Evolutionary conservation across 306 rosid genomes (phyloP).

Genomic region (Neltuma alba): DNA sequence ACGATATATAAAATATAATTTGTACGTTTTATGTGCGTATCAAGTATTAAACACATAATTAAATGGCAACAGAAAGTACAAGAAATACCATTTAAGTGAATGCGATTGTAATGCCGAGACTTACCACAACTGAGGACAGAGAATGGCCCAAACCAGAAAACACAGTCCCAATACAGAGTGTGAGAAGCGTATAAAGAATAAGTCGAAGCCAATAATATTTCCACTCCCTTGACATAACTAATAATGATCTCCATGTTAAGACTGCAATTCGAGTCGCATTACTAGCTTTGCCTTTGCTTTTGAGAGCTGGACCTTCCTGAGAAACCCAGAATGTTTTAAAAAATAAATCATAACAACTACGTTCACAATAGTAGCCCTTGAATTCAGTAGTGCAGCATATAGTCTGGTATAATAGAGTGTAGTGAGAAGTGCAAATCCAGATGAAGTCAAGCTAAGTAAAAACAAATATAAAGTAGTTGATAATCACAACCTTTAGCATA

Average conservation of each 20-base stretch:
- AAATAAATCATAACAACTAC: constrained; percentile 11
- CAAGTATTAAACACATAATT: constrained; percentile 16
- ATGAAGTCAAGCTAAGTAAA: background rate
- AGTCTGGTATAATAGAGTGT: background rate
- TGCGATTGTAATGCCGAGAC: constrained; percentile 31
- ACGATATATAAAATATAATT: constrained; percentile 2
- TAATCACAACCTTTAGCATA: background rate
- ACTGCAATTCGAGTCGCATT: constrained; percentile 80
- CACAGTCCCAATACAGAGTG: constrained; percentile 83
- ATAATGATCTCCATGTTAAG: constrained; percentile 92
- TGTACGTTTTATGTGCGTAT: constrained; percentile 1
- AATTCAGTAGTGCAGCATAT: constrained; percentile 4
- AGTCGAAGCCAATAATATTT: constrained; percentile 98
- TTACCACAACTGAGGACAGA: constrained; percentile 90
- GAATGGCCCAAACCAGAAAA: constrained; percentile 98
- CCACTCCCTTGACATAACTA: constrained; percentile 99
- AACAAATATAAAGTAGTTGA: background rate
- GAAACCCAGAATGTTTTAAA: constrained; percentile 37
- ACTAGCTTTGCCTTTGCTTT: constrained; percentile 92
- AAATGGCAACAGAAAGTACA: background rate
- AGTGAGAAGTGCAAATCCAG: background rate
- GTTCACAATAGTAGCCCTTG: constrained; percentile 2
- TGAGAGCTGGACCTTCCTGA: constrained; percentile 95
- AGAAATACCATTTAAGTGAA: constrained; percentile 13
- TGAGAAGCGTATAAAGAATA: constrained; percentile 82